Percentiles rank a stretch among this genome's conserved stretches.
phyloP scores from a whole-genome alignment of 2,329 filamentous ascomycete genomes.

The Nothophoma quercina region DNA sequence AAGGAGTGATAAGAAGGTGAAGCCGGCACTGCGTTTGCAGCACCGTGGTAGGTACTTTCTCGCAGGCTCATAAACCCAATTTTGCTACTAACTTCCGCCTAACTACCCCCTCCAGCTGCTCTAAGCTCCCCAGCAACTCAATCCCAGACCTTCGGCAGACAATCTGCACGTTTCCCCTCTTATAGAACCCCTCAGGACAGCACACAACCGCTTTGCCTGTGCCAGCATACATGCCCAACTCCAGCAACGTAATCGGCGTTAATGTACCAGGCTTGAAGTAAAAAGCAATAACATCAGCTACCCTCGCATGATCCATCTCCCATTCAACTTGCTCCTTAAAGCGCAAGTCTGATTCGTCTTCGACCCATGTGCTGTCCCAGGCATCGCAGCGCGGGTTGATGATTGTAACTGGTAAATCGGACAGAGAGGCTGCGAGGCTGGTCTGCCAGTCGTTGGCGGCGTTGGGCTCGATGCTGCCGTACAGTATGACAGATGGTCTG shows the following conservation, averaged over 20 bases:
- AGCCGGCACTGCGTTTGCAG: too few species aligned
- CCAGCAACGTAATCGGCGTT: conserved; percentile 66
- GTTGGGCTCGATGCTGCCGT: conserved; percentile 60
- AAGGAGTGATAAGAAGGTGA: too few species aligned
- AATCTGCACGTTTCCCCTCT: conserved; percentile 68
- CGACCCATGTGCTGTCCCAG: conserved; percentile 66
- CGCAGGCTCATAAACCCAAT: too few species aligned
- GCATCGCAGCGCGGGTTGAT: conserved; percentile 64
- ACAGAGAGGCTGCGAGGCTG: conserved; percentile 48
- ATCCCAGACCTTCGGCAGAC: conserved; percentile 59
- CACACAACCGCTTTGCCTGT: conserved; percentile 59
- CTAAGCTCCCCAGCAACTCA: conserved; percentile 53
- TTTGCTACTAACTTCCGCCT: conserved; percentile 24
- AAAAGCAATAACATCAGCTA: conserved; percentile 63
- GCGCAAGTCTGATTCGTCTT: conserved; percentile 58
- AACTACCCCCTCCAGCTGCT: conserved; percentile 51
- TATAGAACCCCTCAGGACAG: conserved; percentile 62
- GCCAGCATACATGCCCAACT: conserved; percentile 63
- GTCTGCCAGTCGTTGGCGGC: conserved; percentile 60
- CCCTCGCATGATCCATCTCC: conserved; percentile 66
- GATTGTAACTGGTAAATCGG: conserved; percentile 60
- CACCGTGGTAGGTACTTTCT: too few species aligned
- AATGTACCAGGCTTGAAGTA: conserved; percentile 61
- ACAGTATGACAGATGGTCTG: conserved; percentile 62
- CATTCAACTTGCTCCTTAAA: conserved; percentile 67